Evolutionary conservation across 2,329 filamentous ascomycete species (phyloP), one percentile per base, ranked within the genome.

Genomic region (Paecilomyces variotii): DNA sequence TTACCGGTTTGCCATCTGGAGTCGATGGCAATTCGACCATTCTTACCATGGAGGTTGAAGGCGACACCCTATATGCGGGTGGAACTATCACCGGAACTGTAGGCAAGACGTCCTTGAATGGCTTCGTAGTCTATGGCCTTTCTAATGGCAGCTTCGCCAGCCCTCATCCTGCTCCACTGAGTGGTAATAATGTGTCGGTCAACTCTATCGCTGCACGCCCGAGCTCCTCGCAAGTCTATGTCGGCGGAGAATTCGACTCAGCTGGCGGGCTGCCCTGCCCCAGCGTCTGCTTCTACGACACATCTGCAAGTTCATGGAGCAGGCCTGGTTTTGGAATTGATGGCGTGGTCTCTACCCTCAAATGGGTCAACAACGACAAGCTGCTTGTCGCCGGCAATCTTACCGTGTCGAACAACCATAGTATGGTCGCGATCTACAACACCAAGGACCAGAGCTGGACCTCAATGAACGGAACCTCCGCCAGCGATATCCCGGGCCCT

Each of bases 191-290:
- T 61, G 85, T 86, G 27, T 84, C 85, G 2, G 91, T 97, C 50
- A 88, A 90, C 59, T 80, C 89, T 28, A 91, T 99, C 64, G 83
- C 85, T 10, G 80, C 87, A 7, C 87, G 87, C 57, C 89, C 90
- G 0, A 83, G 82, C 57, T 86, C 85, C 19, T 80, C 82, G 1
- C 85, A 94, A 55, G 80, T 99, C 11, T 99, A 89, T 68, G 88
- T 99, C 32, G 93, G 88, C 39, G 94, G 94, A 32, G 85, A 83
- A 9, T 99, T 97, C 69, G 79, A 84, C n/a, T 84, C 83, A 32
- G 94, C 91, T 19, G 94, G 94, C 28, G 87, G 88, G 3, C 82
- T 97, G 30, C 86, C 84, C 50, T 99, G 94, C 70, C 86, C 88
- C 2, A 87, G 85, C 53, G 83, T 99, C 26, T 99, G 94, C 74